Evolutionary conservation across 768 basidiomycete species (phyloP).

Genomic region (Filobasidium wieringae): DNA sequence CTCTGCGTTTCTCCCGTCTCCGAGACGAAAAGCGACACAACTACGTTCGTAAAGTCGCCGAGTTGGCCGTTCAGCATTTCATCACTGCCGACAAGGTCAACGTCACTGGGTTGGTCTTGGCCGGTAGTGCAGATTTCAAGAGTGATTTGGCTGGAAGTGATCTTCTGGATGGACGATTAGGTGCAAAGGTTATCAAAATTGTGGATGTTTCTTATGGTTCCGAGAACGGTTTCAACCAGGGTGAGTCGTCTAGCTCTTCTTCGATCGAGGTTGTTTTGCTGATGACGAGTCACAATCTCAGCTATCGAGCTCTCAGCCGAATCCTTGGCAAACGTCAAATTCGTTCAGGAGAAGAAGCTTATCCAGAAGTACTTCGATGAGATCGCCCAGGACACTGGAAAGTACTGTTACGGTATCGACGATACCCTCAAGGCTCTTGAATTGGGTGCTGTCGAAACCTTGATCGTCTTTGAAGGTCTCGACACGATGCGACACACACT

Average conservation of each 20-base stretch:
- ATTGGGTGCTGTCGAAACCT: slow-evolving; percentile 88
- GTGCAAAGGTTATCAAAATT: slow-evolving; percentile 73
- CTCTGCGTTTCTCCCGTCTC: slow-evolving; percentile 97
- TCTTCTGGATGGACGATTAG: slow-evolving; percentile 83
- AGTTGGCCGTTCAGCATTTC: slow-evolving; percentile 92
- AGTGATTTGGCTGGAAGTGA: slow-evolving; percentile 92
- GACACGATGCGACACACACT: slow-evolving; percentile 78
- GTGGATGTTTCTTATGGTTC: slow-evolving; percentile 98
- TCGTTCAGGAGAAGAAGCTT: slow-evolving; percentile 95
- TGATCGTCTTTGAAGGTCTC: slow-evolving; percentile 97
- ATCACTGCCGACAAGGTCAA: slow-evolving; percentile 98
- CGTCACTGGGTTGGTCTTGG: slow-evolving; percentile 86
- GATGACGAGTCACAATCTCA: slow-evolving; percentile 40
- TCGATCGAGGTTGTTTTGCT: neutral
- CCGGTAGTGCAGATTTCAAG: slow-evolving; percentile 97
- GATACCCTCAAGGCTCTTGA: slow-evolving; percentile 95
- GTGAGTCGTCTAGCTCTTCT: slow-evolving; percentile 26
- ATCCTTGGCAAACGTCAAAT: slow-evolving; percentile 94
- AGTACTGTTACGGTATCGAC: slow-evolving; percentile 94
- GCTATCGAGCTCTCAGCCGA: slow-evolving; percentile 96
- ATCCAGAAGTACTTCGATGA: slow-evolving; percentile 99
- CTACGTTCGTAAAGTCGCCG: slow-evolving; percentile 97
- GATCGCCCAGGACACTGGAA: slow-evolving; percentile 91
- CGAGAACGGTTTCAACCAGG: slow-evolving; percentile 98
- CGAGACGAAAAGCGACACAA: slow-evolving; percentile 99